Evolutionary conservation across 2,329 filamentous ascomycete species (phyloP).

Genomic region (Fusarium anthophilum): DNA sequence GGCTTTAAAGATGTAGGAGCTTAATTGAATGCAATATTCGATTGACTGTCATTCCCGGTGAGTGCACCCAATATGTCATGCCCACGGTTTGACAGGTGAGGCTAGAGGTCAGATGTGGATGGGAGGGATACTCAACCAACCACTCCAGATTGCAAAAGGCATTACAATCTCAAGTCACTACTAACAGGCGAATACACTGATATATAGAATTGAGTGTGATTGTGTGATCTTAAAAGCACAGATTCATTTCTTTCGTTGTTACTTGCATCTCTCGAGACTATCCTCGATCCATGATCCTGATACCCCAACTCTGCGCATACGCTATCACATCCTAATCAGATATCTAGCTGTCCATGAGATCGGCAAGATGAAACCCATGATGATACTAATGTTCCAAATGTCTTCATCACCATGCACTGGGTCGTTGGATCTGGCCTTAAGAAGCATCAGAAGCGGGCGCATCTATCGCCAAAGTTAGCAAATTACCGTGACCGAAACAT

Average conservation of each 20-base stretch:
- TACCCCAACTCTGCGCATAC: conserved; percentile 18
- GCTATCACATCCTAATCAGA: conserved; percentile 23
- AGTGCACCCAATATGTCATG: neutral
- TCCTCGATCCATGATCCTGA: conserved; percentile 8
- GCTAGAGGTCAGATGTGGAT: neutral
- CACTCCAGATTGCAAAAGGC: neutral
- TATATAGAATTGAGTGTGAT: neutral
- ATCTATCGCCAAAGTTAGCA: conserved; percentile 17
- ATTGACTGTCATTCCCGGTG: neutral
- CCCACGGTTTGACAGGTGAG: neutral
- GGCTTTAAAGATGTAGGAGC: neutral
- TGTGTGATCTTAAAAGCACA: neutral
- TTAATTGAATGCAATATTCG: neutral
- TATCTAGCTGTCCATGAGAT: conserved; percentile 26
- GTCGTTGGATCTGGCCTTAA: neutral
- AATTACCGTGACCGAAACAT: neutral
- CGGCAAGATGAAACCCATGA: neutral
- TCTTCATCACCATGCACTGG: neutral
- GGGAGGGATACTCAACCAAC: neutral
- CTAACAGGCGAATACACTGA: neutral
- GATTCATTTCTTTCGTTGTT: neutral
- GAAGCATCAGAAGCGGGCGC: conserved; percentile 25
- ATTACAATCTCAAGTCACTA: neutral
- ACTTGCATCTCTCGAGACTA: conserved; percentile 4
- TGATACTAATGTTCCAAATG: neutral